Evolutionary conservation across 306 rosid genomes (phyloP), one percentile per base, ranked within the genome.

Genomic region (Trifolium repens): DNA sequence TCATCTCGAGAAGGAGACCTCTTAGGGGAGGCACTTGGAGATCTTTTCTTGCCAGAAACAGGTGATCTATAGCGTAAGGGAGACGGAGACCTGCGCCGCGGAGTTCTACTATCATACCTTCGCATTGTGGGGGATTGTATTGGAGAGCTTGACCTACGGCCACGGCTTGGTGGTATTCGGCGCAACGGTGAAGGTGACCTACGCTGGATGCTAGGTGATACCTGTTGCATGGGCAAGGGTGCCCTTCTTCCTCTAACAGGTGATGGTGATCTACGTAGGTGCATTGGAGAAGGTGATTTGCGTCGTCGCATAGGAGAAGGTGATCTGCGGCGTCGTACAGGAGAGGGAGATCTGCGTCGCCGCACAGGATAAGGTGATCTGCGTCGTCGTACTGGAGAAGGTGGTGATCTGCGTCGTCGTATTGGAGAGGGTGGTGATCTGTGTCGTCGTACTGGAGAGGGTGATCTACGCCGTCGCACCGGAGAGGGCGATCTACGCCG

Each of bases 1-100:
- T 37, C 87, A 77, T 74, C 58, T 40, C 79, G 83, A 13, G 93
- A 83, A 67, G 74, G 80, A 81, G 94, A 88, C 79, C 88, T 72
- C 35, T 4, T 80, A 2, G 53, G 81, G 27, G 90, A 78, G 49
- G 54, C 72, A 76, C 81, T 78, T 61, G 59, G n/a, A 9, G 79
- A 71, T 58, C 83, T 84, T 73, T 68, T 87, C 75, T 79, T 75
- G 3, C 73, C 55, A 55, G 65, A 68, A 78, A 81, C 74, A 32
- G 90, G 87, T 73, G 91, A 83, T 53, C 90, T 82, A 49, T 50
- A 57, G 42, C 14, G 80, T 73, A 73, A 47, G 43, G 86, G 92
- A 69, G 93, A 85, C 57, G 81, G 86, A 81, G 88, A 73, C 62
- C 79, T 57, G 30, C 30, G 71, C 35, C 43, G 84, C 30, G 87